Evolutionary conservation across 2,329 filamentous ascomycete species (phyloP).

Genomic region (Fusarium nygamai): DNA sequence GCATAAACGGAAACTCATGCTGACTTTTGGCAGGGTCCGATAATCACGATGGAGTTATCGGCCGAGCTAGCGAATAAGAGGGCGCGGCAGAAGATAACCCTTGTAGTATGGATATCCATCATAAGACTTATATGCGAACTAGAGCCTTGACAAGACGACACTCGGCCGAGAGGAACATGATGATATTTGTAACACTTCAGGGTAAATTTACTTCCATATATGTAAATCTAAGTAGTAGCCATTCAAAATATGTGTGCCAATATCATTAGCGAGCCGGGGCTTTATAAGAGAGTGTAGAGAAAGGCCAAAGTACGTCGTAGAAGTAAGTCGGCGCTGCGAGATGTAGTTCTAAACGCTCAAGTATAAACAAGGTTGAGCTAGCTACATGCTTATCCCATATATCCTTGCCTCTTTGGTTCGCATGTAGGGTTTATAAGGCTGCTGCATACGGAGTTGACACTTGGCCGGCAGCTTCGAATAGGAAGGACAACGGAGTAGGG

Average conservation of each 20-base stretch:
- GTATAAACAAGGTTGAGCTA: not conserved
- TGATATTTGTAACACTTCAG: rapidly evolving
- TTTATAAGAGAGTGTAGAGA: not conserved
- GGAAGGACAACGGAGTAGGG: not conserved
- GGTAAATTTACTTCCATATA: too few species aligned
- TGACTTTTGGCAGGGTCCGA: not conserved
- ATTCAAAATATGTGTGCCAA: not conserved
- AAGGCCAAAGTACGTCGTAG: not conserved
- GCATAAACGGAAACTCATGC: not conserved
- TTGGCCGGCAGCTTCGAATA: not conserved
- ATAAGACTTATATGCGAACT: not conserved
- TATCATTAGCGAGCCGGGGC: not conserved
- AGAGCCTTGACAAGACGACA: not conserved
- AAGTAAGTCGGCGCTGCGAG: not conserved
- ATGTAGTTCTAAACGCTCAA: not conserved
- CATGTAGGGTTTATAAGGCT: not conserved
- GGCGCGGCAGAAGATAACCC: not conserved
- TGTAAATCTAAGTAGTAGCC: not conserved
- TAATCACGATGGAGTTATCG: not conserved
- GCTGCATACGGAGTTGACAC: not conserved
- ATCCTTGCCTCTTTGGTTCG: not conserved
- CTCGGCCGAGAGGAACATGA: not conserved
- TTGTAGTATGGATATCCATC: not conserved
- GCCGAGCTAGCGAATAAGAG: not conserved
- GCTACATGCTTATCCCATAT: not conserved